Percentiles rank a stretch among this genome's conserved stretches.
Conservation (phyloP, 441 rosid species). For the Lepidium campestre region DNA sequence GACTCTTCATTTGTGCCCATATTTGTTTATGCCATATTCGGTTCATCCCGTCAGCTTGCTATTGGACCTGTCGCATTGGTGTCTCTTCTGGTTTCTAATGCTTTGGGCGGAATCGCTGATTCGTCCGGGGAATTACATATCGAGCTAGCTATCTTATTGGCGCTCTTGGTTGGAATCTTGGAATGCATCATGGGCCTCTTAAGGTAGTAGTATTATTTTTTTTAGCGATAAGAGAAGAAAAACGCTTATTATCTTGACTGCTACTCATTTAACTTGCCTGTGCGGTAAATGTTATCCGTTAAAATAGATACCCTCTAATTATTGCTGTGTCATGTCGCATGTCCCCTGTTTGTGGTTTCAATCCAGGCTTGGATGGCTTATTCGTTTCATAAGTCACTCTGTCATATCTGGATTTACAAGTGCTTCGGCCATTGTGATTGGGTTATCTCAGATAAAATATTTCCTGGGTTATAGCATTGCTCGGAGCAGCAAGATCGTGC, state of each 20-base stretch:
- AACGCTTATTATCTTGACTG: background rate
- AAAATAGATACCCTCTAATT: background rate
- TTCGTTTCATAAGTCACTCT: slow-evolving; percentile 96
- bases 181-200: slow-evolving; percentile 84
- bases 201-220: slow-evolving; percentile 36
- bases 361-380: slow-evolving; percentile 95
- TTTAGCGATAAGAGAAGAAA: background rate
- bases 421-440: slow-evolving; percentile 95
- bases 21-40: slow-evolving; percentile 12
- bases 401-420: slow-evolving; percentile 97
- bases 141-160: slow-evolving; percentile 82
- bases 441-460: slow-evolving; percentile 81
- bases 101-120: slow-evolving; percentile 57
- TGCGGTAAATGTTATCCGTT: background rate
- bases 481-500: slow-evolving; percentile 86
- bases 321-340: slow-evolving; percentile 1
- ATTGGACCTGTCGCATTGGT: slow-evolving; percentile 20
- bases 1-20: slow-evolving; percentile 14
- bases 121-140: slow-evolving; percentile 58
- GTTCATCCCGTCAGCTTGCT: slow-evolving; percentile 18
- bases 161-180: slow-evolving; percentile 79
- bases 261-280: background rate
- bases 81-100: slow-evolving; percentile 60
- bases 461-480: slow-evolving; percentile 80
- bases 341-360: slow-evolving; percentile 3